Evolutionary conservation across 441 rosid species (phyloP), one percentile per base, ranked within the genome.

Genomic region (Bruguiera hainesii): DNA sequence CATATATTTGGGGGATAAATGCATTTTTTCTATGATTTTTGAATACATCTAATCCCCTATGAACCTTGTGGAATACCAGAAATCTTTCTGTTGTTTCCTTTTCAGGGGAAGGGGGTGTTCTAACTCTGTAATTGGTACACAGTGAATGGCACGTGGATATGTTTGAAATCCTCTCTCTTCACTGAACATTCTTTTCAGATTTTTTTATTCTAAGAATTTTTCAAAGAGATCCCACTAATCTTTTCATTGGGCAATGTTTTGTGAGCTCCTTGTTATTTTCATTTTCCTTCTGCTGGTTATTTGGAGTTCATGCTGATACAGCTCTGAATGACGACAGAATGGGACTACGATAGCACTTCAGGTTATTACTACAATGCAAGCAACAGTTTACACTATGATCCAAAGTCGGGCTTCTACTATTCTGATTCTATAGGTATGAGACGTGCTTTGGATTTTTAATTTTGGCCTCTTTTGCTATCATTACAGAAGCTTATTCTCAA

Each of bases 321-420:
- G 68, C 72, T 70, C 50, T 78, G 49, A 70, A 66, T 72, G 71
- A 73, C 85, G 77, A 73, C 91, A 91, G 98, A 79, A 56, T 93
- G 98, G 97, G 79, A 74, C 30, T 76, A 76, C 63, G 93, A 93
- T 71, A 76, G 76, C 66, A 74, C 82, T 71, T 87, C 93, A 0
- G 89, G 96, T 37, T 94, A 94, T 78, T 83, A 89, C 82, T 81
- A 81, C 79, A 87, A 83, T 67, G 70, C 65, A 63, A 77, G 66
- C 60, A 84, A 77, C 60, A 91, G 96, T 23, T 78, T 94, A 25
- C 81, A 75, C 74, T 84, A 83, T 56, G 97, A 94, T 74, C 81
- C 96, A 51, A 84, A 91, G 63, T 94, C 97, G 3, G 93, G 96
- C 68, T 94, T 94, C 76, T 91, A 91, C 80, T 89, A 84, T 73